Evolutionary conservation across 495 filamentous ascomycete genomes (phyloP).

Genomic region (Hypomontagnella submonticulosa): DNA sequence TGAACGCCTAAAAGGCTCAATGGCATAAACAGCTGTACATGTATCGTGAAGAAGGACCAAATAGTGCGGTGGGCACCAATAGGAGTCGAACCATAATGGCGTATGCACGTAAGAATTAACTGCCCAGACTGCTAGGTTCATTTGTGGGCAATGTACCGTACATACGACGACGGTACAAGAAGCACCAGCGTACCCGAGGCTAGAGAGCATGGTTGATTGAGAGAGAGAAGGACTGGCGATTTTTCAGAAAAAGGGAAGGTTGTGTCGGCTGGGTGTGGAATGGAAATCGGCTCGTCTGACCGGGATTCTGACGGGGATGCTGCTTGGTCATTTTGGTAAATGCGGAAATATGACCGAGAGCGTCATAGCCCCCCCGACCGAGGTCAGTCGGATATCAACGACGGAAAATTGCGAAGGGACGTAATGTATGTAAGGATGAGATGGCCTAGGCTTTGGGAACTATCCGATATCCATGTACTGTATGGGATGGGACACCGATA

Average conservation of each 20-base stretch:
- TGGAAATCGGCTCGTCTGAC: constrained; percentile 34
- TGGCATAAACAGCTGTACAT: constrained; percentile 5
- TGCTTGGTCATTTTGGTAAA: constrained; percentile 37
- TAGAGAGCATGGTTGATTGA: neutral
- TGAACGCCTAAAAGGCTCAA: constrained; percentile 18
- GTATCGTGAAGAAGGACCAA: constrained; percentile 12
- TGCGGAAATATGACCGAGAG: constrained; percentile 44
- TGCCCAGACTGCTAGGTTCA: constrained; percentile 16
- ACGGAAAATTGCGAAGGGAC: constrained; percentile 27
- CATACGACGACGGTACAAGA: too few species aligned
- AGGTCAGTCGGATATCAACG: constrained; percentile 27
- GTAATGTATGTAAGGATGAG: constrained; percentile 25
- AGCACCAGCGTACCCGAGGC: too few species aligned
- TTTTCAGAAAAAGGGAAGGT: constrained; percentile 39
- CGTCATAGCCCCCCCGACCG: constrained; percentile 33
- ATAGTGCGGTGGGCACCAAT: constrained; percentile 29
- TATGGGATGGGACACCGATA: constrained; percentile 12
- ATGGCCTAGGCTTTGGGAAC: constrained; percentile 30
- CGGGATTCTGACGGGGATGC: constrained; percentile 36
- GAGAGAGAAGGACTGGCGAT: constrained; percentile 7
- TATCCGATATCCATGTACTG: constrained; percentile 16
- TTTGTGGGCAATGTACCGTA: constrained; percentile 12
- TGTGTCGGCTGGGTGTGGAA: constrained; percentile 37
- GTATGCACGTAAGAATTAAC: constrained; percentile 40
- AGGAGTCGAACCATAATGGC: constrained; percentile 26